phyloP scores from a whole-genome alignment of 2,329 filamentous ascomycete genomes.

The Mycosphaerella sp. region DNA sequence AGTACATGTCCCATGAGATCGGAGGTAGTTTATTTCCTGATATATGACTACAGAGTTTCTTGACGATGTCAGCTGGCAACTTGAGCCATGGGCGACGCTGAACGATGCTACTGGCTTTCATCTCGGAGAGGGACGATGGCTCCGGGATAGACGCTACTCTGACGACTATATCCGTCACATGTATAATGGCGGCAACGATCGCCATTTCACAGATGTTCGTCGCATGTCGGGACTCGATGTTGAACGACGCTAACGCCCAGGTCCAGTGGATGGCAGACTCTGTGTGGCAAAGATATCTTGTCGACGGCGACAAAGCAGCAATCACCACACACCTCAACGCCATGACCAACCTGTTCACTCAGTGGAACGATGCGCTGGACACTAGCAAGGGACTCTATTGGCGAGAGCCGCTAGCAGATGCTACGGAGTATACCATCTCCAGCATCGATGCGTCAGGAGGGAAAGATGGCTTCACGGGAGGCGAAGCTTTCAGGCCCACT shows the following conservation, averaged over 20 bases:
- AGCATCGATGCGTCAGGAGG: conserved; percentile 41
- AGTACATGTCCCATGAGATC: neutral
- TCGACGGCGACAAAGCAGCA: conserved; percentile 37
- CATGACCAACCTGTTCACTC: conserved; percentile 37
- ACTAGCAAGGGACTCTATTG: conserved; percentile 39
- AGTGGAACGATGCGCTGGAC: conserved; percentile 39
- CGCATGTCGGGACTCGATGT: too few species aligned
- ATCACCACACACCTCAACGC: conserved; percentile 32
- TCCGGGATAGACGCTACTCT: conserved; percentile 41
- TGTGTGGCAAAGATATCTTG: conserved; percentile 39
- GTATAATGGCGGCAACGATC: conserved; percentile 38
- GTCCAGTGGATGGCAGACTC: conserved; percentile 36
- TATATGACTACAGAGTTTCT: conserved; percentile 35
- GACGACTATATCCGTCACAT: conserved; percentile 42
- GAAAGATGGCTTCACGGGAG: conserved; percentile 39
- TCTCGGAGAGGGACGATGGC: conserved; percentile 42
- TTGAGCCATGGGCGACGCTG: conserved; percentile 39
- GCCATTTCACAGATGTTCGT: conserved; percentile 39
- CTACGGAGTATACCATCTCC: conserved; percentile 43
- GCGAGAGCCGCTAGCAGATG: conserved; percentile 41
- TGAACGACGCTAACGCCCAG: neutral
- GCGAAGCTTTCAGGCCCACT: conserved; percentile 40
- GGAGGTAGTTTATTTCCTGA: too few species aligned
- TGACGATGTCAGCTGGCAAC: conserved; percentile 42
- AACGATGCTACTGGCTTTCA: conserved; percentile 44